Evolutionary conservation across 352 stramenopile genomes (phyloP), one percentile per base, ranked within the genome.

Genomic region (Globisporangium paroecandrum): DNA sequence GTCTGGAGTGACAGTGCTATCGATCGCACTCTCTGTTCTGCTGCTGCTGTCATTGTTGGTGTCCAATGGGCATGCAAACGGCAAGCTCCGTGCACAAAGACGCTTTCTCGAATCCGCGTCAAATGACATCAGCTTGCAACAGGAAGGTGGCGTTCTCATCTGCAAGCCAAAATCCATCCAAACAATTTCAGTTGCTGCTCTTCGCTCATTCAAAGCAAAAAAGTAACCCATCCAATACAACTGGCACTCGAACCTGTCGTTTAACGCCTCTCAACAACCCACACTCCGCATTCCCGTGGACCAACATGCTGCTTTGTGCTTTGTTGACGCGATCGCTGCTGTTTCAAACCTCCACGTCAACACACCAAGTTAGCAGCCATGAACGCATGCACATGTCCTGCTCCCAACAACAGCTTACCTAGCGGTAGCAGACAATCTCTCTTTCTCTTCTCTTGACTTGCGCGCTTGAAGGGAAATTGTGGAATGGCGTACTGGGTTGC

Each of bases 381-480:
- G 13, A 46, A 20, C 38, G 18, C 12, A 20, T 20, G 13, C 9
- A 12, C 10, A 12, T 41, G 34, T 12, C 34, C 12, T 41, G 34
- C 34, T 29, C 34, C 10, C 3, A 41, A 41, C 34, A 41, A 41
- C 34, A 41, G 34, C 34, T 41, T 41, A 41, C 34, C 34, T 41
- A 41, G 8, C 34, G 34, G 34, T 41, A 9, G 34, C 34, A 13
- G 34, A 41, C 34, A 41, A 9, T 46, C 38, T 46, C 12, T 46
- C 38, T 46, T 20, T 20, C 13, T 20, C 13, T 20, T 43, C 9
- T 43, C 8, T 43, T 43, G 36, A 46, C 61, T 66, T 56, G 51
- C 20, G 62, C 34, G 4, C 36, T 32, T 4, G 34, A 29, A 41
- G 22, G 36, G 25, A 51, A 66, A 66, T 66, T 59, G 62, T 49